These are phyloP conservation scores for Mimosa pudica DNA, from an alignment of 306 rosid genomes.

Conservation along the genomic window DNA sequence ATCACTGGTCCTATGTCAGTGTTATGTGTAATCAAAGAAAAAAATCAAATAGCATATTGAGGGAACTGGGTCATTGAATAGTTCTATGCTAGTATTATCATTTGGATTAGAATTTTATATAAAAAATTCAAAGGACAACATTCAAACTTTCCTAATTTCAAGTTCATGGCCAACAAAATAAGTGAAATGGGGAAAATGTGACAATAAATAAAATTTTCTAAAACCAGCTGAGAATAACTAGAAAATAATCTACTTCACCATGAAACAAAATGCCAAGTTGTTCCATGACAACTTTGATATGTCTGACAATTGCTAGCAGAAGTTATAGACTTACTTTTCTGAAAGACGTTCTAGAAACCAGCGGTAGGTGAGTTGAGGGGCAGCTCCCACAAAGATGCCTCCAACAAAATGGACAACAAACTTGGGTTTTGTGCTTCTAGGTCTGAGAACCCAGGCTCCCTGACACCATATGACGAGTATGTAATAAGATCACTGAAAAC, in stretches of 20 bases:
- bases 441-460: slow-evolving; percentile 98
- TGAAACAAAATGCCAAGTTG: neutral
- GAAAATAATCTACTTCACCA: slow-evolving; percentile 1
- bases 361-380: slow-evolving; percentile 97
- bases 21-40: too few relatives aligned
- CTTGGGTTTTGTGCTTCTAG: slow-evolving; percentile 64
- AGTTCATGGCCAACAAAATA: neutral
- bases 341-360: slow-evolving; percentile 91
- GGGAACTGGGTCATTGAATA: too few relatives aligned
- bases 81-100: slow-evolving; percentile 13
- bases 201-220: neutral
- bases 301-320: neutral
- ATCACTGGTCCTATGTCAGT: too few relatives aligned
- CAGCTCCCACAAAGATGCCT: slow-evolving; percentile 97
- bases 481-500: slow-evolving; percentile 14
- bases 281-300: slow-evolving; percentile 14
- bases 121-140: neutral
- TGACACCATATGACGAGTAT: slow-evolving; percentile 39
- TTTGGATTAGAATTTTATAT: neutral
- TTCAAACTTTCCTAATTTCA: neutral
- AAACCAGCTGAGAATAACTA: neutral
- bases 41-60: too few relatives aligned
- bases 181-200: slow-evolving; percentile 6
- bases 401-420: slow-evolving; percentile 90
- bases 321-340: slow-evolving; percentile 57